Conservation (phyloP, 1,284 basidiomycete genomes). For the Ustilago lituana region DNA sequence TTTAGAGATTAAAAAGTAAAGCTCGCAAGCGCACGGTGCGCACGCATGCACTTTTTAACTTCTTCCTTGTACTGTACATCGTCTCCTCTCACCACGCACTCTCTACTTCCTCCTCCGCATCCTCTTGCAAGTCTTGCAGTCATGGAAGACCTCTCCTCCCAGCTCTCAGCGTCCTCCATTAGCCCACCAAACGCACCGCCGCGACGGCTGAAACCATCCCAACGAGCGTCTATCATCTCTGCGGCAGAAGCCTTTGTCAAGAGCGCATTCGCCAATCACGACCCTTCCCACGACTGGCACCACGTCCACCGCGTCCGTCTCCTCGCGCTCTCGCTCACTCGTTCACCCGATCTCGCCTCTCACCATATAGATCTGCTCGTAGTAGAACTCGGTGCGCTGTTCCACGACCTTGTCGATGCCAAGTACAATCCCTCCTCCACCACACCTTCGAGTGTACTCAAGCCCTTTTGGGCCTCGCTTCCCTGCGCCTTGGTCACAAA, state of each 20-base stretch:
- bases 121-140: no score
- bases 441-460: constrained; percentile 9
- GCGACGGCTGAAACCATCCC: neutral
- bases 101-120: neutral
- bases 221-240: constrained; percentile 10
- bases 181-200: neutral
- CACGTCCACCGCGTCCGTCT: constrained; percentile 87
- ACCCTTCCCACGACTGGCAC: constrained; percentile 87
- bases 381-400: constrained; percentile 78
- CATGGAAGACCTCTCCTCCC: constrained; percentile 8
- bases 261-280: constrained; percentile 77
- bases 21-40: constrained; percentile 1
- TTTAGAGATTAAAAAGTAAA: no score
- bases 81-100: no score
- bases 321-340: constrained; percentile 77
- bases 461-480: constrained; percentile 20
- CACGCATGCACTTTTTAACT: neutral
- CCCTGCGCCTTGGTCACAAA: neutral
- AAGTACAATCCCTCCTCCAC: constrained; percentile 72
- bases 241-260: constrained; percentile 51
- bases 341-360: constrained; percentile 65
- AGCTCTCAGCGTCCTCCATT: neutral
- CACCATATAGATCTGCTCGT: constrained; percentile 73
- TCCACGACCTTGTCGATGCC: constrained; percentile 88
- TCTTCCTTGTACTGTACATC: no score